Base-by-base conservation (phyloP, 1,139 yeast genomes). In the Yamadazyma diddensiae region DNA sequence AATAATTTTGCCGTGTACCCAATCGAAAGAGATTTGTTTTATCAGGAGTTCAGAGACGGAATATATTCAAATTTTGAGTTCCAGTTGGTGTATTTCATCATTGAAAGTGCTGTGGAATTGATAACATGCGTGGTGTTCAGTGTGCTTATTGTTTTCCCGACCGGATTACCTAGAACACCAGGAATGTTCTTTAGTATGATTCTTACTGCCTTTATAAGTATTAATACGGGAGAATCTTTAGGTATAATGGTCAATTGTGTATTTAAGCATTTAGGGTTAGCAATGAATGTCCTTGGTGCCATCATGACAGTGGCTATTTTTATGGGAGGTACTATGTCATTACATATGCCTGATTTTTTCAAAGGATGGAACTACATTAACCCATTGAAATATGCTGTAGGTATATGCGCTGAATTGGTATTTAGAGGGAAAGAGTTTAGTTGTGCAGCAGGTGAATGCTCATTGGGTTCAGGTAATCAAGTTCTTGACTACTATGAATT, bases 241-340 rank as follows among this genome's bases (percentile, higher is more conserved):
- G 95, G 95, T 0, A 82, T 86, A 6, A 65, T 82, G 29, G 79
- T 86, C 41, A 84, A 84, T 49, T 77, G 90, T n/a, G 46, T 82
- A 0, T 79, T 86, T 47, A 65, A 70, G 35, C 90, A 86, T 50
- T 73, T 85, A 34, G 95, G 95, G 0, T 71, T 86, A 45, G 94
- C 94, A 0, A 76, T 84, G 15, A 85, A 83, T 48, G 57, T 85
- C 5, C 72, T 86, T 29, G 71, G 88, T 0, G 72, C 77, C 7
- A 51, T 82, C 20, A 57, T 83, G 30, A 73, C 84, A 3, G 61
- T 85, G 36, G 92, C 90, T 6, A 73, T 82, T 12, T 77, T 82
- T 46, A 83, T 86, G 94, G 86, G 87, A 3, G 96, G 95, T n/a
- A 66, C 90, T 5, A 72, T 87, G 80, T 82, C 95, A 0, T 59